phyloP scores from a whole-genome alignment of 129 eudicot species.

The Chrysanthemum lavandulifolium region DNA sequence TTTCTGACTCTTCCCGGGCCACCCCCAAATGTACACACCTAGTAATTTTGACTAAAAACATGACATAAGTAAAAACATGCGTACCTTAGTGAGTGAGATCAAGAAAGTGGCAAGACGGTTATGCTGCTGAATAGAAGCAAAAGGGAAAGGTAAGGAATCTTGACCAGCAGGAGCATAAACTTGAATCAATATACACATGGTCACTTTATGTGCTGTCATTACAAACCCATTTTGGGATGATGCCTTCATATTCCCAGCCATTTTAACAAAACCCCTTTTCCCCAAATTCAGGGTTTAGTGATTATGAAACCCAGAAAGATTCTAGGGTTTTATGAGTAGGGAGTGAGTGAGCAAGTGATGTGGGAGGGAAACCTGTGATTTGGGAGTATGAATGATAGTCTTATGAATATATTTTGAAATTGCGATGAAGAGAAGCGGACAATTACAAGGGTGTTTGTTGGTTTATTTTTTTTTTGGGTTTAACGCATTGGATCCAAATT shows the following conservation, averaged over 20 bases:
- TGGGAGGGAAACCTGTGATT: slow-evolving; percentile 35
- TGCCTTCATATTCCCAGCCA: slow-evolving; percentile 54
- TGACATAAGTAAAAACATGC: background rate
- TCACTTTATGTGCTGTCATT: slow-evolving; percentile 83
- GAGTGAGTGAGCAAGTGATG: slow-evolving; percentile 13
- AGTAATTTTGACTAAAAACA: too few relatives aligned
- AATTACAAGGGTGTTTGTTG: too few relatives aligned
- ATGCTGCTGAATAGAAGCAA: slow-evolving; percentile 81
- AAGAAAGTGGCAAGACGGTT: slow-evolving; percentile 71
- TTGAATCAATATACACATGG: slow-evolving; percentile 66
- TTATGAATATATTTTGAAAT: too few relatives aligned
- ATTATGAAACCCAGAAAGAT: background rate
- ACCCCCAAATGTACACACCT: too few relatives aligned
- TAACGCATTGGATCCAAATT: too few relatives aligned
- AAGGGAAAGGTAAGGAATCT: slow-evolving; percentile 63
- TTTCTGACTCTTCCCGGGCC: too few relatives aligned
- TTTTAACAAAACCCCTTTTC: slow-evolving; percentile 20
- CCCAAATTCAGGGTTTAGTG: background rate
- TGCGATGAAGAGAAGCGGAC: too few relatives aligned
- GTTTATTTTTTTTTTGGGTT: too few relatives aligned
- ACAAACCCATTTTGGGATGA: slow-evolving; percentile 52
- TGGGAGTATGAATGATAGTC: background rate
- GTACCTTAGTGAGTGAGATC: slow-evolving; percentile 68
- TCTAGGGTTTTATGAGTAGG: slow-evolving; percentile 16
- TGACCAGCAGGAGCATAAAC: slow-evolving; percentile 79